phyloP scores from a whole-genome alignment of 305 asterid genomes.

The Plantago lanceolata region DNA sequence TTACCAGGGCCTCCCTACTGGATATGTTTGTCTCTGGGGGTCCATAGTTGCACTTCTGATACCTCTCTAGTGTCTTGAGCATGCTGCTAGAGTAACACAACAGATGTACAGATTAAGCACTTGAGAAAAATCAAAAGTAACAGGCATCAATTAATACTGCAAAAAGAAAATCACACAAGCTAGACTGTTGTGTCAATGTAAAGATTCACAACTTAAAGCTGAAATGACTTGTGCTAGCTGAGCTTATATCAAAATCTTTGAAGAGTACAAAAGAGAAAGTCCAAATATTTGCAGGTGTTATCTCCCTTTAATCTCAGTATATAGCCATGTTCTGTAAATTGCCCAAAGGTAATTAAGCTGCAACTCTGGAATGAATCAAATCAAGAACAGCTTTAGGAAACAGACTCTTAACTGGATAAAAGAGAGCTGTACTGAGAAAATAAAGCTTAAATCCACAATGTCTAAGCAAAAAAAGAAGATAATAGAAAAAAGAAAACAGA shows the following conservation, averaged over 20 bases:
- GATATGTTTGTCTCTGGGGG: conserved; percentile 90
- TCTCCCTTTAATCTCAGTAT: conserved; percentile 12
- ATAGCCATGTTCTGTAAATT: conserved; percentile 15
- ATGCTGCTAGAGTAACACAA: conserved; percentile 55
- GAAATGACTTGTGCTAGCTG: conserved; percentile 6
- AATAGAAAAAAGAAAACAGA: too few species aligned
- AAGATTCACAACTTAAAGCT: conserved; percentile 20
- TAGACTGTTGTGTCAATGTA: conserved; percentile 16
- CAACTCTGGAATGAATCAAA: conserved; percentile 17
- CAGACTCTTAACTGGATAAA: conserved; percentile 25
- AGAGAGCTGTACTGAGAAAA: conserved; percentile 13
- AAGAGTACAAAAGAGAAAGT: conserved; percentile 16
- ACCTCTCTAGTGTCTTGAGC: conserved; percentile 92
- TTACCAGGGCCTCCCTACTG: conserved; percentile 93
- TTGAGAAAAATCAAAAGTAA: not conserved
- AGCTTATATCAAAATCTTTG: conserved; percentile 5
- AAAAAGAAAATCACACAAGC: conserved; percentile 1
- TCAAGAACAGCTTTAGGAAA: not conserved
- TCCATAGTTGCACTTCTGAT: conserved; percentile 97
- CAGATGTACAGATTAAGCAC: conserved; percentile 14
- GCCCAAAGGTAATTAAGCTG: conserved; percentile 28
- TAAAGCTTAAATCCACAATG: not conserved
- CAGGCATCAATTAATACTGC: not conserved
- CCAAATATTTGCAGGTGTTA: conserved; percentile 11
- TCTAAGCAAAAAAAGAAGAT: too few species aligned